phyloP scores from a whole-genome alignment of 306 rosid genomes.

The Lablab purpureus region DNA sequence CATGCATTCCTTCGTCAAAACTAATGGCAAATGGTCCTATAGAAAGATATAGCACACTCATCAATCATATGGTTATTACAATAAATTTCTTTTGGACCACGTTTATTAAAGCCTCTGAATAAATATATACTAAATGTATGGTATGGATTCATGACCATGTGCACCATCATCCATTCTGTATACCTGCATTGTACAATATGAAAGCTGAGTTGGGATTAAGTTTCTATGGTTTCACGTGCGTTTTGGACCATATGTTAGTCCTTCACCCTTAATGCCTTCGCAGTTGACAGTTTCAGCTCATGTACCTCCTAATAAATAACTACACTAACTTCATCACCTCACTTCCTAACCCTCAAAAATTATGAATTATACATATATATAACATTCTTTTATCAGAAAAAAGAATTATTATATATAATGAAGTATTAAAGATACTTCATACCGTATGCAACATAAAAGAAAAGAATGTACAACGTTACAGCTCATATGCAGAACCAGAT shows the following conservation, averaged over 20 bases:
- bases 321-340: background rate
- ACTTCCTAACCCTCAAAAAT: background rate
- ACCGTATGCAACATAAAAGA: too few species aligned
- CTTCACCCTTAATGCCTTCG: background rate
- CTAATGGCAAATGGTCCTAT: slow-evolving; percentile 75
- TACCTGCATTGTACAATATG: slow-evolving; percentile 32
- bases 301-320: slow-evolving; percentile 3
- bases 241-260: slow-evolving; percentile 64
- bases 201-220: slow-evolving; percentile 46
- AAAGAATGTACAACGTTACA: too few species aligned
- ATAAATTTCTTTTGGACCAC: slow-evolving; percentile 66
- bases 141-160: slow-evolving; percentile 55
- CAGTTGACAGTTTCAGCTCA: slow-evolving; percentile 7
- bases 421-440: too few species aligned
- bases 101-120: slow-evolving; percentile 47
- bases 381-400: too few species aligned
- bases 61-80: slow-evolving; percentile 54
- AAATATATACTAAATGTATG: slow-evolving; percentile 42
- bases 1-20: slow-evolving; percentile 52
- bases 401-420: too few species aligned
- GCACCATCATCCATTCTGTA: slow-evolving; percentile 50
- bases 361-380: too few species aligned
- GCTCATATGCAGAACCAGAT: too few species aligned
- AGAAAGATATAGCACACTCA: slow-evolving; percentile 55
- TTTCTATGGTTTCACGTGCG: slow-evolving; percentile 56